phyloP scores from a whole-genome alignment of 345 rosid genomes.

The Gossypium stocksii region DNA sequence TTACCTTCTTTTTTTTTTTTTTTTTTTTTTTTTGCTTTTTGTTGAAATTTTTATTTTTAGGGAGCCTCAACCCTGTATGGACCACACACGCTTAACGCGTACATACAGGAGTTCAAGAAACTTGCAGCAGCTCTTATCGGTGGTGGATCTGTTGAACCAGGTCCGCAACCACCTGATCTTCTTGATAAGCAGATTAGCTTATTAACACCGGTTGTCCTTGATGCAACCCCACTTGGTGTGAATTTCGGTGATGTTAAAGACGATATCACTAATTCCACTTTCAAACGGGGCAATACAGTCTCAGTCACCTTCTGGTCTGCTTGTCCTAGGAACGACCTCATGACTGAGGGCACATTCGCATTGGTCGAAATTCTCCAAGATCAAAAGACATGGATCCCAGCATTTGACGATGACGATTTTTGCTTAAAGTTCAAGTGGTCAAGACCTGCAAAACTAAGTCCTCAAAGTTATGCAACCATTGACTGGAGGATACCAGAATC shows the following conservation, averaged over 20 bases:
- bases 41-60: conserved; percentile 26
- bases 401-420: conserved; percentile 86
- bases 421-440: conserved; percentile 81
- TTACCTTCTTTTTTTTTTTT: no score
- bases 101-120: conserved; percentile 83
- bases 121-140: conserved; percentile 56
- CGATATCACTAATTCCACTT: conserved; percentile 65
- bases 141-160: conserved; percentile 40
- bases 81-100: conserved; percentile 75
- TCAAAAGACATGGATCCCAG: conserved; percentile 55
- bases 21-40: not conserved
- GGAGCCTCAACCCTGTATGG: conserved; percentile 89
- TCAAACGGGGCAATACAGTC: conserved; percentile 50
- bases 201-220: conserved; percentile 63
- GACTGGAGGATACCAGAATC: conserved; percentile 72
- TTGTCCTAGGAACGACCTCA: conserved; percentile 80
- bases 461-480: conserved; percentile 58
- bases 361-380: conserved; percentile 65
- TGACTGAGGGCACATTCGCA: conserved; percentile 86
- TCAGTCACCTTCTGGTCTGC: conserved; percentile 81
- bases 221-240: conserved; percentile 52
- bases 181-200: conserved; percentile 63
- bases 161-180: conserved; percentile 74
- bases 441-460: conserved; percentile 58
- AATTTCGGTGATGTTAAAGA: conserved; percentile 68